Conservation (phyloP, 164 flowering plant genomes). For the Magnolia kwangsiensis region DNA sequence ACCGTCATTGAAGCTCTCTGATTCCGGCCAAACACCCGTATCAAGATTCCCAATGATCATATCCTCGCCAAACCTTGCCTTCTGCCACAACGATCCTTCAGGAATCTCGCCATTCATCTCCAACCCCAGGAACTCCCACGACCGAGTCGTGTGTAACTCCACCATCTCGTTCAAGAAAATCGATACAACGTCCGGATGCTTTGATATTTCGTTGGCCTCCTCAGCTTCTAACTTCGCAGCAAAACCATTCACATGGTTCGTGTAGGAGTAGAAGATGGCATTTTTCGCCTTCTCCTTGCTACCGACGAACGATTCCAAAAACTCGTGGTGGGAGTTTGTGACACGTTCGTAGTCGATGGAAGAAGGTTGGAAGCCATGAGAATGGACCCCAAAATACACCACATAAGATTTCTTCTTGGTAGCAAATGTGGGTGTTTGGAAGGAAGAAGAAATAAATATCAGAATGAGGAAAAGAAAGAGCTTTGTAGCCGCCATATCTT, state of each 20-base stretch:
- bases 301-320: slow-evolving; percentile 45
- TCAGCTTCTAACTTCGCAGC: slow-evolving; percentile 63
- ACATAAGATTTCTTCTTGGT: slow-evolving; percentile 1
- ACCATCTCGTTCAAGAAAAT: slow-evolving; percentile 32
- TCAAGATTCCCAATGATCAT: slow-evolving; percentile 41
- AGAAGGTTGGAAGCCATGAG: slow-evolving; percentile 27
- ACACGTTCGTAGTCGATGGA: slow-evolving; percentile 28
- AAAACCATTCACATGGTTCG: slow-evolving; percentile 56
- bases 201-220: slow-evolving; percentile 47
- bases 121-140: slow-evolving; percentile 48
- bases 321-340: slow-evolving; percentile 40
- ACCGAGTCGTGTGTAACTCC: slow-evolving; percentile 47
- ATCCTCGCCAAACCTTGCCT: slow-evolving; percentile 32
- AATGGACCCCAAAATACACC: slow-evolving; percentile 59
- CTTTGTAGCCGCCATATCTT: no score
- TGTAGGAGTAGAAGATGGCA: slow-evolving; percentile 55
- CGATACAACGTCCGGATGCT: slow-evolving; percentile 44
- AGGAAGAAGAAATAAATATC: background rate
- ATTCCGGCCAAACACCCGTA: slow-evolving; percentile 76
- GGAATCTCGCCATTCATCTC: background rate
- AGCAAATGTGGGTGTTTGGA: background rate
- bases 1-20: slow-evolving; percentile 54
- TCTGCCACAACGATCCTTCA: slow-evolving; percentile 28
- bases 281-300: slow-evolving; percentile 42
- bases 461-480: background rate